Percentiles rank a stretch among this genome's conserved stretches.
Conservation (phyloP, 192 early-diverging fungal species). For the Backusella luteola region DNA sequence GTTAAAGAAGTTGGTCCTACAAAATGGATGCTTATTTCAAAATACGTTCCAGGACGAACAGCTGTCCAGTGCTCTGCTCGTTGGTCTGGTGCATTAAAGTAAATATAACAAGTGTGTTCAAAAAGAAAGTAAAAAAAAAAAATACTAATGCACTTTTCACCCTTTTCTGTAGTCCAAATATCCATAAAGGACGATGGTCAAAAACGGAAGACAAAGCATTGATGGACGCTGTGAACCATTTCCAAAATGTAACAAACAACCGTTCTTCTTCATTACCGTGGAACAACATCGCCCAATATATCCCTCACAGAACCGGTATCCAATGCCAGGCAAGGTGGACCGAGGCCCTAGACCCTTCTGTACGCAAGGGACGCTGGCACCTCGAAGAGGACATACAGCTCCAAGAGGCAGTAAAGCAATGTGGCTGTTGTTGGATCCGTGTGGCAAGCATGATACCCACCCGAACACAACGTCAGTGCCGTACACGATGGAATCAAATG, state of each 20-base stretch:
- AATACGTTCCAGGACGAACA: conserved; percentile 42
- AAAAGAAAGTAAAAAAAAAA: background rate
- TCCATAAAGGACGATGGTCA: conserved; percentile 27
- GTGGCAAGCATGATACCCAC: conserved; percentile 48
- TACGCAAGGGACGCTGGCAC: conserved; percentile 48
- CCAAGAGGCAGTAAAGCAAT: conserved; percentile 39
- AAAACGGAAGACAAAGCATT: conserved; percentile 22
- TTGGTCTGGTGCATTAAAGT: conserved; percentile 48
- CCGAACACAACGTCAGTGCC: conserved; percentile 53
- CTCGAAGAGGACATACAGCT: conserved; percentile 49
- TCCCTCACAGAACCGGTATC: conserved; percentile 50
- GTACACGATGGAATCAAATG: conserved; percentile 56
- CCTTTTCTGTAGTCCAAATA: conserved; percentile 15
- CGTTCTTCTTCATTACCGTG: conserved; percentile 21
- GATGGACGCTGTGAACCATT: conserved; percentile 5
- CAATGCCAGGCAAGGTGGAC: conserved; percentile 60
- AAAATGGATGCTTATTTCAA: conserved; percentile 44
- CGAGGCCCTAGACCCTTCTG: conserved; percentile 51
- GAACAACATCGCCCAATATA: conserved; percentile 36
- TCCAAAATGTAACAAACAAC: background rate
- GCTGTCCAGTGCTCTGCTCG: conserved; percentile 47
- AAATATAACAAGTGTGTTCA: background rate
- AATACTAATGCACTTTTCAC: background rate
- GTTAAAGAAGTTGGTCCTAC: conserved; percentile 39
- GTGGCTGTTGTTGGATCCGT: conserved; percentile 51